Evolutionary conservation across 164 flowering plant species (phyloP).

Genomic region (Pachysandra terminalis): DNA sequence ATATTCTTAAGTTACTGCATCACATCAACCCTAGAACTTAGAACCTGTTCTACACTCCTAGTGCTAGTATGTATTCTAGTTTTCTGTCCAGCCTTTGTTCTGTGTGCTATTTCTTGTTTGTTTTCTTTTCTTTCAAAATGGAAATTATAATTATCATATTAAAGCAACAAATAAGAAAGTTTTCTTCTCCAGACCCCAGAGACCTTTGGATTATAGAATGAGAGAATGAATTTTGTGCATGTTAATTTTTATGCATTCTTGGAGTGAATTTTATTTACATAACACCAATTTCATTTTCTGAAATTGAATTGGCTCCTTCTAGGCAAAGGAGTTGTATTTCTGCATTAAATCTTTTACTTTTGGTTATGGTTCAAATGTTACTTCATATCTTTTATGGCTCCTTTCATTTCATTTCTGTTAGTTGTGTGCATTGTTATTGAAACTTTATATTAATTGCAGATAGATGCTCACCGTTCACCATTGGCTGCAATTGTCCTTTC

Average conservation of each 20-base stretch:
- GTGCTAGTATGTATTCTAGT: too few species aligned
- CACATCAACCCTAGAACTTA: too few species aligned
- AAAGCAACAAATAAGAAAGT: neutral
- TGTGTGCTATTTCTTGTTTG: too few species aligned
- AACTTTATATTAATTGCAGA: slow-evolving; percentile 54
- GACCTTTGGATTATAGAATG: neutral
- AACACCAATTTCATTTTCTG: neutral
- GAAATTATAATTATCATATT: too few species aligned
- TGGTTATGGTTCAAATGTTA: neutral
- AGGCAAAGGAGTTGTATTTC: neutral
- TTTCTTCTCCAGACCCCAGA: too few species aligned
- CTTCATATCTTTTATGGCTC: neutral
- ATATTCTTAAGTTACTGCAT: too few species aligned
- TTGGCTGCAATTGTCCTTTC: slow-evolving; percentile 77
- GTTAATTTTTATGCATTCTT: neutral
- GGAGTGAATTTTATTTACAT: neutral
- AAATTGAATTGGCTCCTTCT: neutral
- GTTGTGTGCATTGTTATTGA: too few species aligned
- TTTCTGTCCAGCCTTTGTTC: too few species aligned
- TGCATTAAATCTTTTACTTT: neutral
- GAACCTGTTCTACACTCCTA: too few species aligned
- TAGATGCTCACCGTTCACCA: slow-evolving; percentile 86
- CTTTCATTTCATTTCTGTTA: neutral
- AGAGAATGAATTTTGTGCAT: too few species aligned
- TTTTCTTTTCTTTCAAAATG: too few species aligned